Conservation (phyloP, 192 early-diverging fungal species). For the Coemansia sp. region DNA sequence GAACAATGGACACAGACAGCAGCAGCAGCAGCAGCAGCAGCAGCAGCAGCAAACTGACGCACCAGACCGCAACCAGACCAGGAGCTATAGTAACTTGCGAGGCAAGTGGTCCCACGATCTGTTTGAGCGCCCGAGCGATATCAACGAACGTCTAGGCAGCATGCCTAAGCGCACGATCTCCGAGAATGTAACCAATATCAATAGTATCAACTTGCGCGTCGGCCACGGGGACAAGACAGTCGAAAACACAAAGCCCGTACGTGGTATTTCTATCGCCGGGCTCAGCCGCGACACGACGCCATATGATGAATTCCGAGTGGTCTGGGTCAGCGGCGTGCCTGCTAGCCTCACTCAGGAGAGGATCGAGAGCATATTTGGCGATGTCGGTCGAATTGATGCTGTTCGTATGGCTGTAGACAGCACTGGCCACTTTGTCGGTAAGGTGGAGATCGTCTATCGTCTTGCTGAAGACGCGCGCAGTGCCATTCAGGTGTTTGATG, state of each 20-base stretch:
- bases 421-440: constrained; percentile 35
- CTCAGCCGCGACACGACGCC: constrained; percentile 29
- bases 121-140: constrained; percentile 23
- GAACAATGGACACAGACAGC: background rate
- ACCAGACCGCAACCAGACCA: background rate
- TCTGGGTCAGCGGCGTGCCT: constrained; percentile 38
- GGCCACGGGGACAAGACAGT: background rate
- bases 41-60: background rate
- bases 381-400: constrained; percentile 37
- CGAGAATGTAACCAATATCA: background rate
- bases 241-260: background rate
- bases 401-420: constrained; percentile 49
- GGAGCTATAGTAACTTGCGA: background rate
- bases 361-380: constrained; percentile 37
- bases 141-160: constrained; percentile 40
- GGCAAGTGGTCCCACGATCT: constrained; percentile 37
- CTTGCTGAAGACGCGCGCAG: constrained; percentile 45
- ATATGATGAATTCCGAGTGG: constrained; percentile 36
- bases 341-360: constrained; percentile 35
- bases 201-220: constrained; percentile 1
- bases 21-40: background rate
- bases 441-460: constrained; percentile 41
- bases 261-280: constrained; percentile 37
- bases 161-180: background rate
- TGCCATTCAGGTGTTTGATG: constrained; percentile 53